Base-by-base conservation (phyloP, 495 filamentous ascomycete genomes). In the Hypoxylon subgilvum region DNA sequence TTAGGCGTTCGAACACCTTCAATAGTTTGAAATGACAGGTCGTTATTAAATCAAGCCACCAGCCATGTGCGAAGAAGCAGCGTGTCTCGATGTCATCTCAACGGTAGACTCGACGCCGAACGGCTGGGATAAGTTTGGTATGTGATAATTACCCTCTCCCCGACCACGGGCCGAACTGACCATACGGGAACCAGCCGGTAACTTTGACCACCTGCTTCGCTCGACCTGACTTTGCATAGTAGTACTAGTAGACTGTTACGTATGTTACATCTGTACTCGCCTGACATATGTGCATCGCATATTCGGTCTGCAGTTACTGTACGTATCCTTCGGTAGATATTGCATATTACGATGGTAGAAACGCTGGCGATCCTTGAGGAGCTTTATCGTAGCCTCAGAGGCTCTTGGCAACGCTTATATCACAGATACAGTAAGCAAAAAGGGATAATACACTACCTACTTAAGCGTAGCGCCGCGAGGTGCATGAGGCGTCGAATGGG, bases 361-460 rank as follows among this genome's bases (percentile, higher is more conserved):
- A 55, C 23, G 17, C 45, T 32, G 59, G 34, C 36, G 48, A 63
- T 51, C 42, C 47, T 49, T 35, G 17, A 28, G 35, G 36, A 36
- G 41, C 16, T 17, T 48, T 22, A 48, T 49, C 35, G 35, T 53
- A 44, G 56, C 28, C 52, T 30, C 23, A 35, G 19, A 30, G 31
- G 36, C 13, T 27, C 54, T 58, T 58, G 49, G 61, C 61, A n/a
- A 43, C n/a, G 18, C 43, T 32, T 63, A 41, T 50, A 27, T 23
- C 18, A 39, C 13, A 54, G 49, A 52, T 64, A 64, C 49, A 64
- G 61, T 64, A 64, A 64, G 61, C 61, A 64, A 31, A 50, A 64
- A 53, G 35, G 25, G 49, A 53, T 58, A 53, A 64, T 36, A 58
- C 39, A 23, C 44, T 58, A 54, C 61, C 44, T 40, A 45, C 34